Evolutionary conservation across 371 early-diverging fungal species (phyloP).

Genomic region (Rhizopus arrhizus): DNA sequence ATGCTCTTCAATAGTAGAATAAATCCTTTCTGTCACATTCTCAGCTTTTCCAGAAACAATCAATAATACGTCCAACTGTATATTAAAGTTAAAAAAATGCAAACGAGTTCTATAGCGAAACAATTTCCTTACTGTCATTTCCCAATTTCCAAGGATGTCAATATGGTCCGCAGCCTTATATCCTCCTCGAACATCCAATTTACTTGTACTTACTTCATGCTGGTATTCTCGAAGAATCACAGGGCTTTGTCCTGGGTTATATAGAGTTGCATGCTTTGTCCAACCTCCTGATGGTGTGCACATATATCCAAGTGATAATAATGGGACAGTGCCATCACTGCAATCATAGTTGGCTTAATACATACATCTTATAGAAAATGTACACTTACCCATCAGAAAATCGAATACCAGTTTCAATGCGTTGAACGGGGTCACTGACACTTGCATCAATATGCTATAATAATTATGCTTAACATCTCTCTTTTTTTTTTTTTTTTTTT

Average conservation of each 20-base stretch:
- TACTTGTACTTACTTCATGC: conserved; percentile 62
- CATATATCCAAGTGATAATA: conserved; percentile 92
- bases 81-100: background rate
- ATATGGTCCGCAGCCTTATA: conserved; percentile 86
- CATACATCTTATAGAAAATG: background rate
- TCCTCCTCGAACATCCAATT: conserved; percentile 80
- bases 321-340: conserved; percentile 93
- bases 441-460: conserved; percentile 49
- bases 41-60: conserved; percentile 42
- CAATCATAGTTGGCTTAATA: background rate
- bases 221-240: conserved; percentile 81
- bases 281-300: conserved; percentile 80
- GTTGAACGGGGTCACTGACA: conserved; percentile 37
- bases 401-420: conserved; percentile 59
- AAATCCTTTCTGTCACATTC: conserved; percentile 44
- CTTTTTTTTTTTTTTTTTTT: background rate
- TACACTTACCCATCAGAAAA: conserved; percentile 54
- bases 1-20: conserved; percentile 45
- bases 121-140: conserved; percentile 43
- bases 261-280: conserved; percentile 71
- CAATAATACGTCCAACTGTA: conserved; percentile 43
- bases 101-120: background rate
- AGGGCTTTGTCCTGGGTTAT: conserved; percentile 81
- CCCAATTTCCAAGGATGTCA: conserved; percentile 75
- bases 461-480: background rate